Conservation (phyloP, 2,329 filamentous ascomycete species). For the Fusarium equiseti region DNA sequence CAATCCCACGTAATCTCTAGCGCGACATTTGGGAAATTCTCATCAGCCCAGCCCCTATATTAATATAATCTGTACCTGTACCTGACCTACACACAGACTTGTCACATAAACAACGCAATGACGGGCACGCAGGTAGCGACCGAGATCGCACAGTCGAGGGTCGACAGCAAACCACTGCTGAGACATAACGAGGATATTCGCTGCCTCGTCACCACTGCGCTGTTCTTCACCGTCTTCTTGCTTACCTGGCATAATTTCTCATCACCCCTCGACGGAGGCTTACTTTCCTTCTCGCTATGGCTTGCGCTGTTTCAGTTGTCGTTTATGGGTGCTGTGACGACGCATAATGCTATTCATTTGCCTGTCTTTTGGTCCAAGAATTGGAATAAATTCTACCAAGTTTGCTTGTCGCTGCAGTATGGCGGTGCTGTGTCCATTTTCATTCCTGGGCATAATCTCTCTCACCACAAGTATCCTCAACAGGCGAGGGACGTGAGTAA, state of each 20-base stretch:
- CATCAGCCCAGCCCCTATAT: constrained; percentile 7
- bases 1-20: constrained; percentile 11
- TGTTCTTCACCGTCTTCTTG: constrained; percentile 25
- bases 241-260: constrained; percentile 23
- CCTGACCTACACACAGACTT: neutral
- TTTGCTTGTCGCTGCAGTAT: constrained; percentile 28
- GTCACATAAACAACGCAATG: neutral
- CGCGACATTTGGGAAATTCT: neutral
- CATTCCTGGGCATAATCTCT: constrained; percentile 23
- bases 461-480: constrained; percentile 32
- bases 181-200: constrained; percentile 21
- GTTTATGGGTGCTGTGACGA: constrained; percentile 23
- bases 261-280: constrained; percentile 5
- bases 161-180: neutral
- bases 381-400: constrained; percentile 31
- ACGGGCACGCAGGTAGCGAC: neutral
- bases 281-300: constrained; percentile 18
- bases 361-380: constrained; percentile 17
- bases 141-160: neutral
- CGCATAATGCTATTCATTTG: constrained; percentile 23
- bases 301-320: constrained; percentile 23
- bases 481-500: constrained; percentile 27
- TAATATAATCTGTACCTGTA: no score
- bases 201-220: constrained; percentile 13
- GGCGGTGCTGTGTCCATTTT: constrained; percentile 23